phyloP scores from a whole-genome alignment of 805 yeast species.

The Metahyphopichia silvanorum region DNA sequence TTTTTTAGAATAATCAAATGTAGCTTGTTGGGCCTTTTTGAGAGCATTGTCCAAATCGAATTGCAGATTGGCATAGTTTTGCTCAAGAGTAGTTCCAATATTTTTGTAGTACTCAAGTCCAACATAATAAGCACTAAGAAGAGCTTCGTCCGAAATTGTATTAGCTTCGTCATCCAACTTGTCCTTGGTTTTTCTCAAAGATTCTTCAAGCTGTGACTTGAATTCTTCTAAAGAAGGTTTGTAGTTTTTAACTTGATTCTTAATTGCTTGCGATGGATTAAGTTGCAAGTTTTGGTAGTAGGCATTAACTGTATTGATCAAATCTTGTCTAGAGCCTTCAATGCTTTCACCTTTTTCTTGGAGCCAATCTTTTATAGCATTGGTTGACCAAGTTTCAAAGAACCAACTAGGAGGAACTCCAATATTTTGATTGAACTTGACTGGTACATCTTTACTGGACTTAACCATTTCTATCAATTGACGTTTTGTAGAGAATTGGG shows the following conservation, averaged over 20 bases:
- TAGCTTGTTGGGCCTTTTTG: slow-evolving; percentile 12
- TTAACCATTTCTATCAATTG: slow-evolving; percentile 39
- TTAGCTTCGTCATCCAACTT: slow-evolving; percentile 9
- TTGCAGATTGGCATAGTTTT: slow-evolving; percentile 7
- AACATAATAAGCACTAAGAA: slow-evolving; percentile 11
- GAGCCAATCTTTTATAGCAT: slow-evolving; percentile 39
- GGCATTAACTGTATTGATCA: slow-evolving; percentile 14
- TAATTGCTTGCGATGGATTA: background rate
- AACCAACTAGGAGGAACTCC: slow-evolving; percentile 17
- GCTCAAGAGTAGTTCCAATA: slow-evolving; percentile 12
- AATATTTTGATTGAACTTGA: slow-evolving; percentile 5
- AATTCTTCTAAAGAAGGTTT: slow-evolving; percentile 15
- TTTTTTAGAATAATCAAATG: slow-evolving; percentile 14
- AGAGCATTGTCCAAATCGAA: slow-evolving; percentile 13
- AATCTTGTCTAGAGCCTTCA: slow-evolving; percentile 22
- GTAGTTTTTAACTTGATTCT: slow-evolving; percentile 13
- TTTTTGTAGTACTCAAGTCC: slow-evolving; percentile 16
- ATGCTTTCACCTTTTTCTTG: slow-evolving; percentile 21
- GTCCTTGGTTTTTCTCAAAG: slow-evolving; percentile 11
- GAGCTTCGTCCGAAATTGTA: slow-evolving; percentile 13
- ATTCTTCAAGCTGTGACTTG: slow-evolving; percentile 14
- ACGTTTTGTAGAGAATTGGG: slow-evolving; percentile 36
- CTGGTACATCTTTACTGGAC: slow-evolving; percentile 33
- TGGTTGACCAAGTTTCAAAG: slow-evolving; percentile 37
- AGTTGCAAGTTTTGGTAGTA: slow-evolving; percentile 5